Evolutionary conservation across 768 basidiomycete genomes (phyloP).

Genomic region (Mycena chlorophos): DNA sequence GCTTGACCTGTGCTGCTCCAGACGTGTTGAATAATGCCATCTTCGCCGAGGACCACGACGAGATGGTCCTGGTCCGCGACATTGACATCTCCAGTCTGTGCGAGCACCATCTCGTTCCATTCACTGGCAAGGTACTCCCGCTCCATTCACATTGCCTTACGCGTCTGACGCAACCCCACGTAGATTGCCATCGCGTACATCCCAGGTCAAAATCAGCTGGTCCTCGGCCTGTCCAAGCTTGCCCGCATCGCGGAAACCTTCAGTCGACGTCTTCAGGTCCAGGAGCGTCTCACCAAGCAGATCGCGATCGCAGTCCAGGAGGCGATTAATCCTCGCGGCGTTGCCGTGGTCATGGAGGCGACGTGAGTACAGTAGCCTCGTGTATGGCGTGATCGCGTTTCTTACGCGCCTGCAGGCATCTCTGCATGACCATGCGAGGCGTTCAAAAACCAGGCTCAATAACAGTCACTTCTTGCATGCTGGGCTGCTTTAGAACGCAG

Average conservation of each 20-base stretch:
- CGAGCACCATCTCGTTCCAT: conserved; percentile 98
- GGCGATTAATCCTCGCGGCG: conserved; percentile 95
- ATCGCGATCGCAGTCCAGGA: conserved; percentile 98
- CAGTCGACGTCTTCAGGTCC: conserved; percentile 92
- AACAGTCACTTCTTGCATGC: conserved; percentile 96
- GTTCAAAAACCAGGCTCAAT: conserved; percentile 97
- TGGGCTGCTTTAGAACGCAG: conserved; percentile 97
- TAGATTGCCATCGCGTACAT: conserved; percentile 98
- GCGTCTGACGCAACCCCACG: conserved; percentile 10
- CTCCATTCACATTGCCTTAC: conserved; percentile 22
- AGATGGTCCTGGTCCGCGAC: conserved; percentile 98
- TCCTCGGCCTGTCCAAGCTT: conserved; percentile 93
- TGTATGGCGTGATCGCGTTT: conserved; percentile 14
- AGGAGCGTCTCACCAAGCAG: conserved; percentile 96
- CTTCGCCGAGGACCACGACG: conserved; percentile 98
- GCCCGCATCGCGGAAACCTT: conserved; percentile 98
- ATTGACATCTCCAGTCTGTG: conserved; percentile 97
- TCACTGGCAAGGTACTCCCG: conserved; percentile 84
- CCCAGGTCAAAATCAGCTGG: conserved; percentile 74
- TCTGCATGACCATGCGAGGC: conserved; percentile 99
- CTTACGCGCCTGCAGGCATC: conserved; percentile 56
- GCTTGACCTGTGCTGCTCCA: conserved; percentile 32
- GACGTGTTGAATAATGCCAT: conserved; percentile 99
- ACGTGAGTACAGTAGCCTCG: conserved; percentile 59
- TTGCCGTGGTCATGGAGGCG: conserved; percentile 99